Conservation (phyloP, 164 flowering plant genomes). For the Kingdonia uniflora region DNA sequence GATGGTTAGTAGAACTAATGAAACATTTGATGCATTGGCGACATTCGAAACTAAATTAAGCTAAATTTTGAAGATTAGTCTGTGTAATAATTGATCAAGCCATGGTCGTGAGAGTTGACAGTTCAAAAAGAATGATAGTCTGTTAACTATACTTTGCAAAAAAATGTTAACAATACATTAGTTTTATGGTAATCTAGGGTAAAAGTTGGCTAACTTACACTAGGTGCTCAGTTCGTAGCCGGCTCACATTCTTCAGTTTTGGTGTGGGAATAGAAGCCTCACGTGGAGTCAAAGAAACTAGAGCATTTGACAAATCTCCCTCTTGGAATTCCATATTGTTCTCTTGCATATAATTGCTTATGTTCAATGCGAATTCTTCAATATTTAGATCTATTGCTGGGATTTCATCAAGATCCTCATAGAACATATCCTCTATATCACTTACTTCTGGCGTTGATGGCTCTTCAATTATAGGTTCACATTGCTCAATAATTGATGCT, state of each 20-base stretch:
- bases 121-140: too few relatives aligned
- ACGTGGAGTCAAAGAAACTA: slow-evolving; percentile 43
- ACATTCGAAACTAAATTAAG: too few relatives aligned
- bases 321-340: slow-evolving; percentile 57
- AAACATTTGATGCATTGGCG: too few relatives aligned
- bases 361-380: slow-evolving; percentile 51
- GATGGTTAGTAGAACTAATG: background rate
- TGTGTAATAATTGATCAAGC: too few relatives aligned
- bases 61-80: too few relatives aligned
- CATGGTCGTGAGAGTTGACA: too few relatives aligned
- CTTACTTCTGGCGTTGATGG: slow-evolving; percentile 68
- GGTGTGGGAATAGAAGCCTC: slow-evolving; percentile 56
- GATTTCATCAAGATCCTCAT: slow-evolving; percentile 71
- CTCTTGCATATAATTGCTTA: slow-evolving; percentile 52
- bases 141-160: too few relatives aligned
- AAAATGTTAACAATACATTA: background rate
- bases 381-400: slow-evolving; percentile 73
- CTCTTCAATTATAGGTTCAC: slow-evolving; percentile 67
- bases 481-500: too few relatives aligned
- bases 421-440: slow-evolving; percentile 64
- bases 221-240: slow-evolving; percentile 63
- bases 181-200: background rate
- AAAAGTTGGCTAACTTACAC: slow-evolving; percentile 20
- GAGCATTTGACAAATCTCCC: slow-evolving; percentile 60
- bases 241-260: slow-evolving; percentile 42